Evolutionary conservation across 2,329 filamentous ascomycete species (phyloP).

Genomic region (Neofusicoccum sp.): DNA sequence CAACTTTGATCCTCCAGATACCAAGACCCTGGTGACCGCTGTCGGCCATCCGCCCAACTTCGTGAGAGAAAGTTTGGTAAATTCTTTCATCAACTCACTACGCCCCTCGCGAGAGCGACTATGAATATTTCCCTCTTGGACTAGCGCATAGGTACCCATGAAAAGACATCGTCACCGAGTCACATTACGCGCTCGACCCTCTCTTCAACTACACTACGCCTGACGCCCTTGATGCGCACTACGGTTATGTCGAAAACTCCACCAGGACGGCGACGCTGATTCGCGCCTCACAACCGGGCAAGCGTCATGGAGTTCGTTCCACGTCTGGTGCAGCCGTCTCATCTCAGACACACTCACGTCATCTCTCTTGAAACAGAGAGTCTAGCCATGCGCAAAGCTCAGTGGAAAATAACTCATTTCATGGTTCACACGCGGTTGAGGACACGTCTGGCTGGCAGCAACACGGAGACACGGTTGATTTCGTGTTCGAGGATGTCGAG

Average conservation of each 20-base stretch:
- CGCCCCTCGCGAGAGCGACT: too few species aligned
- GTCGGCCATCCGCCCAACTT: too few species aligned
- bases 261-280: conserved; percentile 51
- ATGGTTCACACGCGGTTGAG: conserved; percentile 47
- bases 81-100: too few species aligned
- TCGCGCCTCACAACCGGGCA: conserved; percentile 50
- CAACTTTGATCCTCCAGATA: too few species aligned
- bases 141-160: too few species aligned
- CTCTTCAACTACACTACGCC: conserved; percentile 47
- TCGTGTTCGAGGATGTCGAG: conserved; percentile 49
- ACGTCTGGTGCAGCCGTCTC: not conserved
- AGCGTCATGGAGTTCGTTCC: conserved; percentile 45
- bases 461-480: conserved; percentile 51
- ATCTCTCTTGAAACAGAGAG: conserved; percentile 41
- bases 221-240: conserved; percentile 49
- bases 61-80: too few species aligned
- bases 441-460: conserved; percentile 50
- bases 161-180: not conserved
- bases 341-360: not conserved
- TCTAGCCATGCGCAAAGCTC: conserved; percentile 47
- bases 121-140: too few species aligned
- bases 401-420: conserved; percentile 53
- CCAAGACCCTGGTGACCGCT: too few species aligned
- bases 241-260: conserved; percentile 49
- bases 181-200: conserved; percentile 38